A percentile compares a stretch with the other conserved stretches of the same genome.
phyloP scores from a whole-genome alignment of 164 flowering plant genomes.

The Nelumbo lutea region DNA sequence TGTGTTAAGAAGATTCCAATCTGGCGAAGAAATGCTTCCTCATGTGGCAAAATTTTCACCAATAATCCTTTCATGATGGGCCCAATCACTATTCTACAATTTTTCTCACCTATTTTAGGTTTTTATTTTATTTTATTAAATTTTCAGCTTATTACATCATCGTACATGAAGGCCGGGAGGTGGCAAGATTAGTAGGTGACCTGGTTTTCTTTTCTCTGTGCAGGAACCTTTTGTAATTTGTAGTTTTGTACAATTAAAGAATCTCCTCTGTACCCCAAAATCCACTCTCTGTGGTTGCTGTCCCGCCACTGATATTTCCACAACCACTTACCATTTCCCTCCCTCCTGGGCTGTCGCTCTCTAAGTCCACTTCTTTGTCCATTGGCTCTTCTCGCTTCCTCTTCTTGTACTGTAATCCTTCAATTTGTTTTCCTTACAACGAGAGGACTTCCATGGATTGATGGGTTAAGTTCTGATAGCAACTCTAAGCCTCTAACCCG shows the following conservation, averaged over 20 bases:
- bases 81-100: too few species aligned
- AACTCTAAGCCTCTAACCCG: conserved; percentile 1
- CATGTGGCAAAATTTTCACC: too few species aligned
- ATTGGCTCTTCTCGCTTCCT: conserved; percentile 3
- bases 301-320: background rate
- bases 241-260: background rate
- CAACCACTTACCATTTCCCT: background rate
- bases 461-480: conserved; percentile 7
- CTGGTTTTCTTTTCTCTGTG: too few species aligned
- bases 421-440: conserved; percentile 2
- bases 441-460: conserved; percentile 20
- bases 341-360: background rate
- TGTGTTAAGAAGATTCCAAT: too few species aligned
- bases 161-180: too few species aligned
- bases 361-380: background rate
- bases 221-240: too few species aligned
- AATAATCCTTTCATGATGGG: too few species aligned
- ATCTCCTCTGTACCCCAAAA: background rate
- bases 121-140: too few species aligned
- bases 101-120: too few species aligned
- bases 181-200: too few species aligned
- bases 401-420: background rate
- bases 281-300: background rate
- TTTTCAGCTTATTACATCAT: too few species aligned
- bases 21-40: too few species aligned